Conservation (phyloP, 176 grass and related monocot genomes). For the Raddia guianensis region DNA sequence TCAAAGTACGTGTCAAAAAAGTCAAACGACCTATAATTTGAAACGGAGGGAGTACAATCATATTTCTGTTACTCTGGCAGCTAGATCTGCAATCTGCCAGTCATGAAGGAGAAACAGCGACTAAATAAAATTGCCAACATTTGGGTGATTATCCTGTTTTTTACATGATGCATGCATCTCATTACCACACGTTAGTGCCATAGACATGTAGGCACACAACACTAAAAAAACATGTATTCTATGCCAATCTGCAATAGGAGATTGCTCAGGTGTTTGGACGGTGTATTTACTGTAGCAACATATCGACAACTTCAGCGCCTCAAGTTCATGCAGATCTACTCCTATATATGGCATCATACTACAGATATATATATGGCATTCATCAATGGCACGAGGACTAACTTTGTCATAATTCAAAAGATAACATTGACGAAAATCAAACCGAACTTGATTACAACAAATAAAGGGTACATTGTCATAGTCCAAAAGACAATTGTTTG, state of each 20-base stretch:
- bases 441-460: too few relatives aligned
- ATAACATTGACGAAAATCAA: too few relatives aligned
- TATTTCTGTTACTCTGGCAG: constrained; percentile 5
- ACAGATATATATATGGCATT: too few relatives aligned
- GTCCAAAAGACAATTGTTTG: too few relatives aligned
- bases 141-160: constrained; percentile 17
- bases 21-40: too few relatives aligned
- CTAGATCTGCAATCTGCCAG: constrained; percentile 12
- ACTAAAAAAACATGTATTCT: background rate
- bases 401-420: too few relatives aligned
- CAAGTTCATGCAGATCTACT: too few relatives aligned
- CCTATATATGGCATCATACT: too few relatives aligned
- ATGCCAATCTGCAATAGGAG: background rate
- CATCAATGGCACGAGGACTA: too few relatives aligned
- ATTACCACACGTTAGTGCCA: background rate
- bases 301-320: background rate
- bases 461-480: too few relatives aligned
- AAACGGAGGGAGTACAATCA: too few relatives aligned
- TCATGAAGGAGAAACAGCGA: background rate
- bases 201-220: background rate
- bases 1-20: too few relatives aligned
- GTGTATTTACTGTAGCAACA: background rate
- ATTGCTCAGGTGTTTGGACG: background rate
- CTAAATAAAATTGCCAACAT: background rate
- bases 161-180: background rate